These are phyloP conservation scores for Trapa incisa DNA, from an alignment of 345 rosid genomes.

Conservation along the genomic window DNA sequence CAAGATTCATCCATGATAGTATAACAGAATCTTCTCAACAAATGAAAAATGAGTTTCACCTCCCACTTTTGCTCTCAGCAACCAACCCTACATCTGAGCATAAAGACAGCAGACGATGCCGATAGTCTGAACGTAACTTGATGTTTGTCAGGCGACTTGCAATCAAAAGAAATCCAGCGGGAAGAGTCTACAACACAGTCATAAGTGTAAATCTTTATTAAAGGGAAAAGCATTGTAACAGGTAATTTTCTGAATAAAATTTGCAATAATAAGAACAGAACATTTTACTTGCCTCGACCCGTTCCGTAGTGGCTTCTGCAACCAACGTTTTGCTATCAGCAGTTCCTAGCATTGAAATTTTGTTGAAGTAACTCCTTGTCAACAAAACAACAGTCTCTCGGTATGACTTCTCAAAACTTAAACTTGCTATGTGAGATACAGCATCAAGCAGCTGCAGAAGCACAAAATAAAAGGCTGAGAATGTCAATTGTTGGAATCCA, in stretches of 20 bases:
- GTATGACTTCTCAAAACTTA: constrained; percentile 97
- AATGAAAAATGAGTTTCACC: constrained; percentile 26
- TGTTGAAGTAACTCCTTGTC: constrained; percentile 88
- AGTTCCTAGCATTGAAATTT: constrained; percentile 66
- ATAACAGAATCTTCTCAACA: background rate
- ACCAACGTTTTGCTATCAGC: constrained; percentile 81
- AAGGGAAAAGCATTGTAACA: constrained; percentile 10
- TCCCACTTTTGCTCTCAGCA: constrained; percentile 95
- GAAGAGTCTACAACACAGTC: constrained; percentile 82
- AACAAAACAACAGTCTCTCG: constrained; percentile 93
- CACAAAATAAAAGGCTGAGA: constrained; percentile 15
- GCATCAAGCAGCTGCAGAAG: constrained; percentile 92
- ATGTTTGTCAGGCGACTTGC: constrained; percentile 59
- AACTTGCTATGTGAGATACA: constrained; percentile 87
- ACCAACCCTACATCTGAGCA: constrained; percentile 98
- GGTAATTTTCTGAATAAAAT: background rate
- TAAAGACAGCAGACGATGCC: constrained; percentile 84
- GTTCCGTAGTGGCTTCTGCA: constrained; percentile 80
- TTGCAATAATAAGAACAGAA: constrained; percentile 1
- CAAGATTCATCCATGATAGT: background rate
- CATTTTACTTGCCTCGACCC: constrained; percentile 58
- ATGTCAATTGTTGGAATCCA: background rate
- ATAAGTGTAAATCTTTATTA: constrained; percentile 34
- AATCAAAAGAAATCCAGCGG: constrained; percentile 94
- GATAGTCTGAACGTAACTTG: constrained; percentile 81